phyloP scores from a whole-genome alignment of 2,329 filamentous ascomycete species.

The Ascochyta fabae region DNA sequence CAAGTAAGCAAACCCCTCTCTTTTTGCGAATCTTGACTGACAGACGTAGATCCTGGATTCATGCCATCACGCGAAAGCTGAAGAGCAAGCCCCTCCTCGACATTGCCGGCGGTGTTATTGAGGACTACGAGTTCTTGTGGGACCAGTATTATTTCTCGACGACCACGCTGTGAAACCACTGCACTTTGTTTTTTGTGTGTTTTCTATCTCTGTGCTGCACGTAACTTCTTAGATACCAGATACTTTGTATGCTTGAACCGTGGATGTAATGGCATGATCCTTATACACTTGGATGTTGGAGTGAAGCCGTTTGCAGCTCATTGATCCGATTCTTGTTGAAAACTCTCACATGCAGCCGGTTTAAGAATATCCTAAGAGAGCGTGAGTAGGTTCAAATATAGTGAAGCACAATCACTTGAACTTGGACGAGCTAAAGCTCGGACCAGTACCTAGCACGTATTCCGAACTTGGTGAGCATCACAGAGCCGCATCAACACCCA shows the following conservation, averaged over 20 bases:
- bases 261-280: background rate
- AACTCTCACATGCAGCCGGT: too few species aligned
- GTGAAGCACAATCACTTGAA: constrained; percentile 1
- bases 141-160: constrained; percentile 94
- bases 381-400: too few species aligned
- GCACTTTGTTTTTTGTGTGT: background rate
- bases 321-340: too few species aligned
- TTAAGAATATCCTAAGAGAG: too few species aligned
- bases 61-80: constrained; percentile 73
- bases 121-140: constrained; percentile 98
- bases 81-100: constrained; percentile 76
- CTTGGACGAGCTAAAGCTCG: constrained; percentile 26
- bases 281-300: background rate
- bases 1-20: constrained; percentile 53
- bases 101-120: constrained; percentile 82
- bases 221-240: constrained; percentile 32
- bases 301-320: too few species aligned
- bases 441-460: constrained; percentile 19
- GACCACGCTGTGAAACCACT: constrained; percentile 58
- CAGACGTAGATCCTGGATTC: constrained; percentile 62
- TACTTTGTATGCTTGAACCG: constrained; percentile 11
- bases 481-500: constrained; percentile 46
- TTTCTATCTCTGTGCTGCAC: background rate
- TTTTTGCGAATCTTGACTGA: constrained; percentile 21
- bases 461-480: constrained; percentile 41